phyloP scores from a whole-genome alignment of 371 early-diverging fungal genomes.

The Mucor lusitanicus region DNA sequence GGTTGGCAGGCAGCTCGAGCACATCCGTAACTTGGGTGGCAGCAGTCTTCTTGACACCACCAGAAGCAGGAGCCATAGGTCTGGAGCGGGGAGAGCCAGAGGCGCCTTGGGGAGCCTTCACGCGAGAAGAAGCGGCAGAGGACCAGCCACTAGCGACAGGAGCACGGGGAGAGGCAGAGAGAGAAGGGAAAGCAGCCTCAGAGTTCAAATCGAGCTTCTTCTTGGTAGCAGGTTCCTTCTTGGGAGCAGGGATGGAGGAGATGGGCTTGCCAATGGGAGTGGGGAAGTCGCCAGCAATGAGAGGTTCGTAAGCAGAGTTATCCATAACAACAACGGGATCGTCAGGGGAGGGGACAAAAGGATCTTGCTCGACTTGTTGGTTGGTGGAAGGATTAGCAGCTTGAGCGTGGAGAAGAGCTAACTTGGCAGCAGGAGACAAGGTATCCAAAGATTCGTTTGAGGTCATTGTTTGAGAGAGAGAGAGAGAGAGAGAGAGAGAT shows the following conservation, averaged over 20 bases:
- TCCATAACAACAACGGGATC: conserved; percentile 49
- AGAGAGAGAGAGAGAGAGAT: conserved; percentile 10
- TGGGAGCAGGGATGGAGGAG: conserved; percentile 7
- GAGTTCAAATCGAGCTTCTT: conserved; percentile 61
- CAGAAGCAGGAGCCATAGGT: conserved; percentile 31
- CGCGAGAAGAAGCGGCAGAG: conserved; percentile 51
- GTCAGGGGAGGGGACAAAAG: conserved; percentile 44
- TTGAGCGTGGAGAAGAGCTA: conserved; percentile 51
- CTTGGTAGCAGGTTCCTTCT: conserved; percentile 27
- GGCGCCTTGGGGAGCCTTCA: conserved; percentile 43
- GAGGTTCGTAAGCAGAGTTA: conserved; percentile 40
- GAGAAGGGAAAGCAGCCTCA: conserved; percentile 71
- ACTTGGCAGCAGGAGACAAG: conserved; percentile 50
- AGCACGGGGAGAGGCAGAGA: conserved; percentile 59
- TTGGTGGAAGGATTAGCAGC: conserved; percentile 22
- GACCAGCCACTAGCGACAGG: conserved; percentile 53
- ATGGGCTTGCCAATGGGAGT: conserved; percentile 41
- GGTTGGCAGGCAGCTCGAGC: conserved; percentile 64
- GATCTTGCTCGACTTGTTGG: conserved; percentile 30
- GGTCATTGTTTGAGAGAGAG: conserved; percentile 14
- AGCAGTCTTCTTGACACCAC: conserved; percentile 15
- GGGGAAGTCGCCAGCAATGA: conserved; percentile 50
- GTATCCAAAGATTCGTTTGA: conserved; percentile 32
- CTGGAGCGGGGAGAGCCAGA: conserved; percentile 11
- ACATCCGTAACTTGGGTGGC: conserved; percentile 56